Conservation (phyloP, 106 monocot species). For the Dactylorhiza incarnata region DNA sequence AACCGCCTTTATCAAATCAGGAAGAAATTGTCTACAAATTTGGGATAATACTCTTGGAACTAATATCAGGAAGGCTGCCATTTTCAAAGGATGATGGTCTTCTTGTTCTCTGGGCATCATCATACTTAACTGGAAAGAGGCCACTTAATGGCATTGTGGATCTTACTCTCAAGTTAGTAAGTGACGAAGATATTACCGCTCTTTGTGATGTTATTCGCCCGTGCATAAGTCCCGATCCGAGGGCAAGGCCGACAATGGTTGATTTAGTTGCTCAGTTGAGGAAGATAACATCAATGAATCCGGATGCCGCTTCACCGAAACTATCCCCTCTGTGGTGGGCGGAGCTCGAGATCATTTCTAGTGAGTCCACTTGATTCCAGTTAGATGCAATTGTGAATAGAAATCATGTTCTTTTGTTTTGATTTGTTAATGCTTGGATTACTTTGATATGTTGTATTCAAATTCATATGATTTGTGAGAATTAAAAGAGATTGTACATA, state of each 20-base stretch:
- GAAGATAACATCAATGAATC: slow-evolving; percentile 37
- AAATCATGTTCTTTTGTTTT: slow-evolving; percentile 7
- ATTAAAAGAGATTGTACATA: slow-evolving; percentile 1
- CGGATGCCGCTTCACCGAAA: slow-evolving; percentile 53
- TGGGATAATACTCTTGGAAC: slow-evolving; percentile 67
- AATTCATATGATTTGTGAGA: slow-evolving; percentile 1
- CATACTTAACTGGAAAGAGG: slow-evolving; percentile 44
- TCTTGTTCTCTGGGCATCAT: slow-evolving; percentile 66
- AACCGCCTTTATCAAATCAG: slow-evolving; percentile 4
- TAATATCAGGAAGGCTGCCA: slow-evolving; percentile 64
- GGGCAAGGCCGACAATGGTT: slow-evolving; percentile 39
- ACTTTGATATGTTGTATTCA: neutral
- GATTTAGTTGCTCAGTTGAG: slow-evolving; percentile 37
- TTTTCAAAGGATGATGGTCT: slow-evolving; percentile 56
- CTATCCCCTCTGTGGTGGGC: slow-evolving; percentile 89
- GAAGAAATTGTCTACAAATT: slow-evolving; percentile 56
- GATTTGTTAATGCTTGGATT: neutral
- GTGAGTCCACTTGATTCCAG: slow-evolving; percentile 11
- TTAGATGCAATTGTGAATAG: slow-evolving; percentile 6
- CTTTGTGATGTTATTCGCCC: slow-evolving; percentile 37
- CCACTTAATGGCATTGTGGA: slow-evolving; percentile 55
- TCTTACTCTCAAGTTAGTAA: slow-evolving; percentile 26
- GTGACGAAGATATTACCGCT: slow-evolving; percentile 29
- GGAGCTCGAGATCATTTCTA: slow-evolving; percentile 67
- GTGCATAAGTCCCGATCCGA: slow-evolving; percentile 34